Conservation (phyloP, 257 asterid genomes). For the Nicotiana obtusifolia region DNA sequence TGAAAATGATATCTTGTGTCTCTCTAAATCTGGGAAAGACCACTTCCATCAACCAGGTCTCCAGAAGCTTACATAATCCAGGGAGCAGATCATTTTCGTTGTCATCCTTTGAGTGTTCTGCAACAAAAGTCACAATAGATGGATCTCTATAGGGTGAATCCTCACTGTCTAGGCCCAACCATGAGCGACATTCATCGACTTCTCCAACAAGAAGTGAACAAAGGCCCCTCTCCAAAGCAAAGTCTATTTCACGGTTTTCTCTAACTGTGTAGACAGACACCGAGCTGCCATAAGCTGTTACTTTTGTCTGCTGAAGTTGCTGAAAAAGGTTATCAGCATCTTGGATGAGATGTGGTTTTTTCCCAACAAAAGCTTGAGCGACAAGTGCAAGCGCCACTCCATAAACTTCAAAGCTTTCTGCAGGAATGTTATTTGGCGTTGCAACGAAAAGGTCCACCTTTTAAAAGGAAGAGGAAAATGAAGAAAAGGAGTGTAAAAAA, state of each 20-base stretch:
- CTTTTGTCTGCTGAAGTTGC: constrained; percentile 94
- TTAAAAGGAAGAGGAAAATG: constrained; percentile 5
- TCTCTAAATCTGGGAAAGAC: constrained; percentile 96
- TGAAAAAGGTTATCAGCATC: constrained; percentile 96
- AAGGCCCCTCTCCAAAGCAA: constrained; percentile 95
- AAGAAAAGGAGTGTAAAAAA: not conserved
- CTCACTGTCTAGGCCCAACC: constrained; percentile 86
- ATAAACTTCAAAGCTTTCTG: constrained; percentile 95
- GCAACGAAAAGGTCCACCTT: constrained; percentile 94
- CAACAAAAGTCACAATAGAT: constrained; percentile 65
- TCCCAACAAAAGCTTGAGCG: constrained; percentile 81
- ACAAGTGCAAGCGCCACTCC: constrained; percentile 97
- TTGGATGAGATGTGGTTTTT: constrained; percentile 85
- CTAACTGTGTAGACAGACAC: constrained; percentile 35
- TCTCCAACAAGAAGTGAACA: constrained; percentile 95
- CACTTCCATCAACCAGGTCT: constrained; percentile 96
- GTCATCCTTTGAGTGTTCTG: constrained; percentile 74
- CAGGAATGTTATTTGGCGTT: constrained; percentile 94
- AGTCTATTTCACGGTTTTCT: constrained; percentile 75
- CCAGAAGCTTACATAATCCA: constrained; percentile 89
- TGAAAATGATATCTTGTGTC: constrained; percentile 57
- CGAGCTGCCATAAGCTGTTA: constrained; percentile 43
- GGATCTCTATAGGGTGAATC: constrained; percentile 80
- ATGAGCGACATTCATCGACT: constrained; percentile 80
- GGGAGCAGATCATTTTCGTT: constrained; percentile 78